phyloP scores from a whole-genome alignment of 2,329 filamentous ascomycete species.

The Leptographium procerum region DNA sequence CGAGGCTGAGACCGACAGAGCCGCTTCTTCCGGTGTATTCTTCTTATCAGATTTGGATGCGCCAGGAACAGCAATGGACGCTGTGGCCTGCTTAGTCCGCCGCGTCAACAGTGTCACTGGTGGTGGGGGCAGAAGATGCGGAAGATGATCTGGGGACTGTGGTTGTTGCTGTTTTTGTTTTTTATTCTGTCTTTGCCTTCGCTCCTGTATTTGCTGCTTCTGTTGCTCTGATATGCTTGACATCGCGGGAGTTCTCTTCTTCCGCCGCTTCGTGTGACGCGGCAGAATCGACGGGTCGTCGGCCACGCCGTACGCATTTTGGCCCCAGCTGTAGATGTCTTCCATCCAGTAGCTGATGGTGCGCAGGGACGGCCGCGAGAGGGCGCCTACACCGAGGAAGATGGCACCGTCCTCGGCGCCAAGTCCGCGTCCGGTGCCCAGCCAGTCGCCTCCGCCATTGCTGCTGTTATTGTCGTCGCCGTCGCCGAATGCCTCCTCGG shows the following conservation, averaged over 20 bases:
- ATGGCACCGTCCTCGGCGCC: slow-evolving; percentile 70
- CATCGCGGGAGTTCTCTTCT: slow-evolving; percentile 13
- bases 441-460: slow-evolving; percentile 41
- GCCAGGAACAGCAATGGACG: neutral
- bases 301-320: slow-evolving; percentile 72
- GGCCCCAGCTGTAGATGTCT: slow-evolving; percentile 73
- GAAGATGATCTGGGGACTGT: neutral
- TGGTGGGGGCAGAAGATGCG: slow-evolving; percentile 11
- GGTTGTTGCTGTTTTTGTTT: neutral
- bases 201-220: neutral
- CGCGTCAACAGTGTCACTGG: slow-evolving; percentile 14
- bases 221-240: slow-evolving; percentile 8
- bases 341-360: slow-evolving; percentile 80
- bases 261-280: slow-evolving; percentile 13
- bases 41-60: neutral
- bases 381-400: slow-evolving; percentile 67
- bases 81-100: slow-evolving; percentile 3
- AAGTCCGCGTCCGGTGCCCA: slow-evolving; percentile 59
- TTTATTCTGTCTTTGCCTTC: neutral
- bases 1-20: neutral
- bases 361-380: slow-evolving; percentile 60
- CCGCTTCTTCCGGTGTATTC: slow-evolving; percentile 4
- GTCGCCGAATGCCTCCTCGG: no score
- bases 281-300: slow-evolving; percentile 64
- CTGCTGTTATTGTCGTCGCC: neutral